These are phyloP conservation scores for Westerdykella aurantiaca DNA, from an alignment of 2,329 filamentous ascomycete species.

Conservation along the genomic window DNA sequence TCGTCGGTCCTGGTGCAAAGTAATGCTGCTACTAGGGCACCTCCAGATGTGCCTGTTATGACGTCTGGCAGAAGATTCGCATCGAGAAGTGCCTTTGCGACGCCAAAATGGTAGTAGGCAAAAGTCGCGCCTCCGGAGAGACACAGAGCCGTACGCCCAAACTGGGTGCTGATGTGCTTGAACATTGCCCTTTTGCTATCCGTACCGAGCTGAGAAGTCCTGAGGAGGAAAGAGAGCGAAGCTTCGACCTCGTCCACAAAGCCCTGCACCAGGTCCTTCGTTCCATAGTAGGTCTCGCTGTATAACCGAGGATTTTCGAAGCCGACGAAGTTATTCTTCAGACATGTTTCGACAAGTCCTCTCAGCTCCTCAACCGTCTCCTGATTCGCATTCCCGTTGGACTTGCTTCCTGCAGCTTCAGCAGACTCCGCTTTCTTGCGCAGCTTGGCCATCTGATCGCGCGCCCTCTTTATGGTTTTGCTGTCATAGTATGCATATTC, in stretches of 20 bases:
- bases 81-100: conserved; percentile 83
- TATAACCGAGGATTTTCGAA: conserved; percentile 93
- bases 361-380: conserved; percentile 69
- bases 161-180: conserved; percentile 85
- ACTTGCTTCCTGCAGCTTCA: conserved; percentile 40
- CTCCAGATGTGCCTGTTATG: conserved; percentile 93
- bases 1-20: conserved; percentile 87
- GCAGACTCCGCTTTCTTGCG: conserved; percentile 52
- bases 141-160: conserved; percentile 85
- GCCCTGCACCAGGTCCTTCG: conserved; percentile 87
- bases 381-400: conserved; percentile 20
- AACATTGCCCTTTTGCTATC: conserved; percentile 77
- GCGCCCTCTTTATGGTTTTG: conserved; percentile 71
- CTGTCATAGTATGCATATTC: conserved; percentile 79
- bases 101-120: conserved; percentile 94
- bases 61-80: conserved; percentile 82
- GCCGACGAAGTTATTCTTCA: conserved; percentile 96
- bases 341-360: conserved; percentile 75
- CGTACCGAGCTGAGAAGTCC: conserved; percentile 59
- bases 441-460: conserved; percentile 65
- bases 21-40: conserved; percentile 80
- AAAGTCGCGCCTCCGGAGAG: conserved; percentile 90
- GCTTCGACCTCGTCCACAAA: conserved; percentile 80
- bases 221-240: conserved; percentile 61
- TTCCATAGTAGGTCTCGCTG: conserved; percentile 94